Evolutionary conservation across 805 yeast genomes (phyloP), one percentile per base, ranked within the genome.

Genomic region (Cyberlindnera saturnus): DNA sequence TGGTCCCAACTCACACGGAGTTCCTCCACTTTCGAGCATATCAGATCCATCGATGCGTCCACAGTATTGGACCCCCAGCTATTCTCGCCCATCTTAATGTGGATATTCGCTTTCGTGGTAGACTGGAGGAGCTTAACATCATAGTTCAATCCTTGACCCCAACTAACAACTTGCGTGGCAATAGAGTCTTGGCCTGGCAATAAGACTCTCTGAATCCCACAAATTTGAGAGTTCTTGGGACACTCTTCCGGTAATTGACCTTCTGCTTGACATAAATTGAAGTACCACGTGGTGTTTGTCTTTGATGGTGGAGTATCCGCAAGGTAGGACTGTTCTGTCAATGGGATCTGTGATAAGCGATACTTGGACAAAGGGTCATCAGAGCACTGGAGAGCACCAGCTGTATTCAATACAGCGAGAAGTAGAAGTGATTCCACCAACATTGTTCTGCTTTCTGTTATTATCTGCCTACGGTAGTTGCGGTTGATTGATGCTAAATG

Each of bases 301-400:
- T 62, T 64, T 11, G 91, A 75, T 2, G 99, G 98, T 15, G 98
- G 98, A 10, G 96, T 86, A 36, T 72, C 74, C 29, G 62, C 65
- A 15, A 68, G 51, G 5, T 54, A 32, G 6, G 70, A 56, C n/a
- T 68, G 63, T 1, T 63, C 41, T 50, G 77, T 75, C 5, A 75
- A 57, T 4, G 83, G 84, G 11, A 38, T 32, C 35, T 53, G 59
- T 33, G 41, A 39, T 6, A 57, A 40, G 32, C 37, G 45, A 39
- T 53, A 56, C 29, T 47, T 41, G 9, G 51, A 47, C 19, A 57
- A 33, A 6, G 34, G 40, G n/a, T 49, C 56, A 33, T 49, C 47
- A 3, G 45, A 39, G 31, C 61, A 57, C 36, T 51, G 46, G 8
- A 57, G 39, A 1, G 57, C 57, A 4, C 20, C 3, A 2, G 35